A percentile compares a stretch with the other conserved stretches of the same genome.
These are phyloP conservation scores for Phytopythium boreale DNA, from an alignment of 352 stramenopile genomes.

Conservation along the genomic window DNA sequence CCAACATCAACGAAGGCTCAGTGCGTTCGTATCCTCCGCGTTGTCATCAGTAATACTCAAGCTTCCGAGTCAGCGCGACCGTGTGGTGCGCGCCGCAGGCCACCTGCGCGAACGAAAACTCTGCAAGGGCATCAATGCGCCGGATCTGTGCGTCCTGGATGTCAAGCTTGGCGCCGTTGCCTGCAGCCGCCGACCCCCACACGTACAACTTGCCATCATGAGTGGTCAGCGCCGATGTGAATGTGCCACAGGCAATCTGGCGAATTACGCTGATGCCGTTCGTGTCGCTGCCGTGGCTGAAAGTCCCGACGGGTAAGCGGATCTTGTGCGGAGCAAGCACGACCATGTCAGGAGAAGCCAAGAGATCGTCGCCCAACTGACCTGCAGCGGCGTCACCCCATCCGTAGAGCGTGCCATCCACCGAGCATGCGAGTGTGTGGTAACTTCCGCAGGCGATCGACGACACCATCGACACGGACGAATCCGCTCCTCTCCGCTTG, in stretches of 20 bases:
- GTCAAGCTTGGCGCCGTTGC: slow-evolving; percentile 56
- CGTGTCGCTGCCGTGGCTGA: slow-evolving; percentile 4
- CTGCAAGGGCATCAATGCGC: slow-evolving; percentile 30
- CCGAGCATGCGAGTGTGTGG: slow-evolving; percentile 61
- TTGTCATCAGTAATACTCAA: slow-evolving; percentile 37
- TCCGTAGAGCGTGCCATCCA: slow-evolving; percentile 53
- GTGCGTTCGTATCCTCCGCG: neutral
- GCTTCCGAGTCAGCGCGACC: slow-evolving; percentile 48
- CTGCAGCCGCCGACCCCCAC: slow-evolving; percentile 71
- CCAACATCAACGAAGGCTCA: neutral
- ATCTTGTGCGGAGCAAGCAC: slow-evolving; percentile 52
- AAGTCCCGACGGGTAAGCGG: slow-evolving; percentile 15
- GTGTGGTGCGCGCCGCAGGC: slow-evolving; percentile 66
- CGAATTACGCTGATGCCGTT: slow-evolving; percentile 17
- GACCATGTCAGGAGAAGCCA: slow-evolving; percentile 51
- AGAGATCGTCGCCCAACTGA: slow-evolving; percentile 52
- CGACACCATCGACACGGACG: slow-evolving; percentile 11
- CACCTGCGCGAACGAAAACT: slow-evolving; percentile 53
- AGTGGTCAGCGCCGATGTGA: slow-evolving; percentile 54
- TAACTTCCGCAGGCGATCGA: slow-evolving; percentile 72
- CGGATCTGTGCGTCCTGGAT: slow-evolving; percentile 50
- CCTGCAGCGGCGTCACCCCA: slow-evolving; percentile 77
- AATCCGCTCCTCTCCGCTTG: slow-evolving; percentile 9
- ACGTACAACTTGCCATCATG: slow-evolving; percentile 57
- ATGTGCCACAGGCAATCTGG: slow-evolving; percentile 56